A percentile compares a stretch with the other conserved stretches of the same genome.
phyloP scores from a whole-genome alignment of 2,329 filamentous ascomycete species.

The Penicillium sp. region DNA sequence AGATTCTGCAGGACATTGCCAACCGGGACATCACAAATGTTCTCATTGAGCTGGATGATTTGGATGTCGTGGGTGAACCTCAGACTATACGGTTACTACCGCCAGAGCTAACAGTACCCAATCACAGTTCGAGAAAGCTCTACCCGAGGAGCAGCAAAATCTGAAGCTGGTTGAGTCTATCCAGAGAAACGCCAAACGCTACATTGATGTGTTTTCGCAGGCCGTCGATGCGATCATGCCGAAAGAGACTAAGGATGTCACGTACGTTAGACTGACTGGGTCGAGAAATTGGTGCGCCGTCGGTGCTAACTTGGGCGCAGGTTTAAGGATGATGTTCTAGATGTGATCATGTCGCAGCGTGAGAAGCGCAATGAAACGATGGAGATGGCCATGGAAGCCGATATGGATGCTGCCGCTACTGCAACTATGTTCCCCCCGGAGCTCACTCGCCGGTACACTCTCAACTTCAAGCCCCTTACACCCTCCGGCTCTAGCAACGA shows the following conservation, averaged over 20 bases:
- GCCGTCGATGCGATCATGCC: constrained; percentile 88
- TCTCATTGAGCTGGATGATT: constrained; percentile 82
- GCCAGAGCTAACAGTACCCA: constrained; percentile 3
- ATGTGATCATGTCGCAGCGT: constrained; percentile 92
- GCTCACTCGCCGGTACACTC: constrained; percentile 86
- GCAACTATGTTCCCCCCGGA: constrained; percentile 85
- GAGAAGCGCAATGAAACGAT: constrained; percentile 80
- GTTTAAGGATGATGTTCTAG: constrained; percentile 96
- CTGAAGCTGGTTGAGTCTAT: constrained; percentile 72
- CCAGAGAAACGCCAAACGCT: constrained; percentile 88
- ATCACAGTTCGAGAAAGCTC: constrained; percentile 68
- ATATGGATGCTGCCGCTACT: constrained; percentile 61
- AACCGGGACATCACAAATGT: constrained; percentile 76
- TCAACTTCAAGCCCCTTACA: constrained; percentile 93
- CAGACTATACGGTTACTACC: not conserved
- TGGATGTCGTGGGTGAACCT: constrained; percentile 60
- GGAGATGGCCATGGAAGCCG: constrained; percentile 62
- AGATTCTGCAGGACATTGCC: constrained; percentile 80
- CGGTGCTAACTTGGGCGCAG: no score
- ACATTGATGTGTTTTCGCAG: constrained; percentile 84
- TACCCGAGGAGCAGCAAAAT: constrained; percentile 65
- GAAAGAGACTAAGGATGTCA: constrained; percentile 70
- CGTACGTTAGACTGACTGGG: constrained; percentile 54
- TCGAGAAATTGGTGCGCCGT: no score
- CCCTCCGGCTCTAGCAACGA: constrained; percentile 64